These are phyloP conservation scores for Agastache rugosa DNA, from an alignment of 257 asterid species.

Conservation along the genomic window DNA sequence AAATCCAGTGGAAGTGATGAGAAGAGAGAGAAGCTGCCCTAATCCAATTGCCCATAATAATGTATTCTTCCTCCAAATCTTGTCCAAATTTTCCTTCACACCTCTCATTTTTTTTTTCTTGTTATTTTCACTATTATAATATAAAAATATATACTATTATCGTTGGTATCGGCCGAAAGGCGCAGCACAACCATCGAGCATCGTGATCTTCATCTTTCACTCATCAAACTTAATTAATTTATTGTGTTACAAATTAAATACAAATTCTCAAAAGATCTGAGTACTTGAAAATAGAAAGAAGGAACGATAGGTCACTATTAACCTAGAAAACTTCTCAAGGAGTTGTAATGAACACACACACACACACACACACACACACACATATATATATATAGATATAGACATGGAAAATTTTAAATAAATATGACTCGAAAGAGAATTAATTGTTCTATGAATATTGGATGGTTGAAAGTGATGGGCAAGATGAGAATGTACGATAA, in stretches of 20 bases:
- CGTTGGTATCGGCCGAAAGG: not conserved
- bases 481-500: slow-evolving; percentile 27
- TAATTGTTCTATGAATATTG: not conserved
- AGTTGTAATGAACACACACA: too few relatives aligned
- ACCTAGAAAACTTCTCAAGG: not conserved
- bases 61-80: slow-evolving; percentile 48
- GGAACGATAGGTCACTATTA: not conserved
- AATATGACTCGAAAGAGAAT: too few relatives aligned
- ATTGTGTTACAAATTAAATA: not conserved
- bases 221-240: not conserved
- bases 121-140: not conserved
- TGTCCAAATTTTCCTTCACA: slow-evolving; percentile 33
- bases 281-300: not conserved
- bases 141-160: not conserved
- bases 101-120: slow-evolving; percentile 9
- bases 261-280: not conserved
- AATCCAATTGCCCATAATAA: slow-evolving; percentile 50
- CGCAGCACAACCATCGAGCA: not conserved
- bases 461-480: slow-evolving; percentile 28
- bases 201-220: not conserved
- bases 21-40: slow-evolving; percentile 70
- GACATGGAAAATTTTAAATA: too few relatives aligned
- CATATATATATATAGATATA: too few relatives aligned
- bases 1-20: slow-evolving; percentile 74
- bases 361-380: too few relatives aligned